A percentile compares a stretch with the other conserved stretches of the same genome.
These are phyloP conservation scores for Phytopythium cucurbitacearum DNA, from an alignment of 352 stramenopile genomes.

Conservation along the genomic window DNA sequence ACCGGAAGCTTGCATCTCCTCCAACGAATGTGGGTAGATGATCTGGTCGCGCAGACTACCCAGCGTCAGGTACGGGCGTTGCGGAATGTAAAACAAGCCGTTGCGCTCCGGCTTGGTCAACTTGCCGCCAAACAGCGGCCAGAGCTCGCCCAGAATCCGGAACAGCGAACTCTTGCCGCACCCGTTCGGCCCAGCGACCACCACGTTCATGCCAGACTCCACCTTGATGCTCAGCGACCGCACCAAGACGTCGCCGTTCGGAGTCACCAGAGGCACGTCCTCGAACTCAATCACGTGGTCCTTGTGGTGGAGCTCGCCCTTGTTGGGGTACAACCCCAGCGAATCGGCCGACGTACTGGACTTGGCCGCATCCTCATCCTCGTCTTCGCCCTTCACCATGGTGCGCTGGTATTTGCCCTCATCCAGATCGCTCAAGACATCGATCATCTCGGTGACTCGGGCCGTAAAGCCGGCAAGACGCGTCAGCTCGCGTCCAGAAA, in stretches of 20 bases:
- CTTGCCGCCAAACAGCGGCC: slow-evolving; percentile 74
- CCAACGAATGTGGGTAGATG: slow-evolving; percentile 81
- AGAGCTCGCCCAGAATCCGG: slow-evolving; percentile 84
- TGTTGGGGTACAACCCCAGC: slow-evolving; percentile 56
- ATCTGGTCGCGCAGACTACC: slow-evolving; percentile 87
- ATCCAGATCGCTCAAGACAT: slow-evolving; percentile 66
- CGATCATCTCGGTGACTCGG: slow-evolving; percentile 77
- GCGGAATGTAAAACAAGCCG: slow-evolving; percentile 89
- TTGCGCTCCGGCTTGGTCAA: slow-evolving; percentile 78
- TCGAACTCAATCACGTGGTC: slow-evolving; percentile 87
- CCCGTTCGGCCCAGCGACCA: slow-evolving; percentile 81
- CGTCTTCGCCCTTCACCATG: slow-evolving; percentile 53
- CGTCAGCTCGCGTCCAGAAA: slow-evolving; percentile 82
- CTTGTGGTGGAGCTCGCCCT: slow-evolving; percentile 41
- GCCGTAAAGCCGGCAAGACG: slow-evolving; percentile 75
- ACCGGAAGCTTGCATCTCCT: slow-evolving; percentile 53
- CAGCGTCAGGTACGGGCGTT: slow-evolving; percentile 86
- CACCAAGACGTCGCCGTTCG: slow-evolving; percentile 87
- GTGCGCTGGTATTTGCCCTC: slow-evolving; percentile 65
- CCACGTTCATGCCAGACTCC: slow-evolving; percentile 86
- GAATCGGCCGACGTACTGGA: slow-evolving; percentile 35
- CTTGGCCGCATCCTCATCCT: slow-evolving; percentile 18
- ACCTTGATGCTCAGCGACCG: slow-evolving; percentile 76
- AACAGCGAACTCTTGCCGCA: slow-evolving; percentile 89
- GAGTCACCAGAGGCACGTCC: slow-evolving; percentile 85